These are phyloP conservation scores for Sabuloglossum arenarium DNA, from an alignment of 495 filamentous ascomycete species.

Conservation along the genomic window DNA sequence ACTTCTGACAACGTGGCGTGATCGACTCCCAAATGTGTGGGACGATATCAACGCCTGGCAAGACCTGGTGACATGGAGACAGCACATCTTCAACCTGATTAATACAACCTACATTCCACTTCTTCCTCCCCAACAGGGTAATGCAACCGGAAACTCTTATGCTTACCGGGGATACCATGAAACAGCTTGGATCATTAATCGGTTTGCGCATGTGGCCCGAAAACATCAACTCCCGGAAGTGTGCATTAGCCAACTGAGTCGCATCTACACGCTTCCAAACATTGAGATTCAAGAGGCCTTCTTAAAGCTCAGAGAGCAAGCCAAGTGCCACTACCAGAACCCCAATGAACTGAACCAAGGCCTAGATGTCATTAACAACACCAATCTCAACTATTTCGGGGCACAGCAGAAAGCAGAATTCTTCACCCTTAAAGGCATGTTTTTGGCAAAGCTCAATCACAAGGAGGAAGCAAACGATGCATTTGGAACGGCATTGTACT, in stretches of 20 bases:
- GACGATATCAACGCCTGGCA: constrained; percentile 99
- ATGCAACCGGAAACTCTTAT: constrained; percentile 65
- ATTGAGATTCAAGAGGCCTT: constrained; percentile 99
- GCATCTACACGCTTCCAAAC: constrained; percentile 95
- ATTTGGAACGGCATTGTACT: constrained; percentile 84
- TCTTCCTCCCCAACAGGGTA: constrained; percentile 59
- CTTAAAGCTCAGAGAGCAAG: constrained; percentile 89
- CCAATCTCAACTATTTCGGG: constrained; percentile 95
- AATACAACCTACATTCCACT: constrained; percentile 81
- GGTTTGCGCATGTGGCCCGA: constrained; percentile 91
- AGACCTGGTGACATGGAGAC: constrained; percentile 94
- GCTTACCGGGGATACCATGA: constrained; percentile 96
- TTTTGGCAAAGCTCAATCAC: constrained; percentile 77
- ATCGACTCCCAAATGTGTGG: constrained; percentile 92
- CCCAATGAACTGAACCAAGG: constrained; percentile 74
- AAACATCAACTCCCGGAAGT: constrained; percentile 95
- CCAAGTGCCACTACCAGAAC: constrained; percentile 96
- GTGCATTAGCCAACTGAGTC: constrained; percentile 87
- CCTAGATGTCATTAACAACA: constrained; percentile 97
- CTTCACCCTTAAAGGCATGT: constrained; percentile 99
- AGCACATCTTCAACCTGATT: constrained; percentile 96
- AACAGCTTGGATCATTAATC: constrained; percentile 98
- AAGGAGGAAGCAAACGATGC: constrained; percentile 81
- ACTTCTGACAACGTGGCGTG: constrained; percentile 83
- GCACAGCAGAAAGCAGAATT: constrained; percentile 94